These are phyloP conservation scores for Canavalia gladiata DNA, from an alignment of 306 rosid species.

Conservation along the genomic window DNA sequence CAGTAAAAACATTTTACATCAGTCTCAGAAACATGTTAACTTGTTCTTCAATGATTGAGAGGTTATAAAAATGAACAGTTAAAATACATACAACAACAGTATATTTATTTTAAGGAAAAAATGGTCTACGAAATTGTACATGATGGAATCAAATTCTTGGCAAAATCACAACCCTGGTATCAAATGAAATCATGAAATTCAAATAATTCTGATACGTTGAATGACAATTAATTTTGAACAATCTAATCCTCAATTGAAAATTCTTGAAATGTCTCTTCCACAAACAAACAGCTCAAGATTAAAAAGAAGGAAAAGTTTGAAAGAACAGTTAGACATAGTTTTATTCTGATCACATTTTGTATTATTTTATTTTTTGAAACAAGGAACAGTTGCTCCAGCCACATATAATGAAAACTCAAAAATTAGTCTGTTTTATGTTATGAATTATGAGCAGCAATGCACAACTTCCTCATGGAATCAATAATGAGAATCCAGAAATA, in stretches of 20 bases:
- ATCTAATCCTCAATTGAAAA: not conserved
- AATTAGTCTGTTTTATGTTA: too few relatives aligned
- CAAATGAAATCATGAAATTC: constrained; percentile 1
- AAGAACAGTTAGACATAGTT: not conserved
- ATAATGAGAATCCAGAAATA: too few relatives aligned
- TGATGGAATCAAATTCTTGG: not conserved
- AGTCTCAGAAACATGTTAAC: constrained; percentile 9
- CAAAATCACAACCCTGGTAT: not conserved
- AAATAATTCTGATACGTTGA: not conserved
- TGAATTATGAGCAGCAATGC: too few relatives aligned
- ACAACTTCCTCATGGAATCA: too few relatives aligned
- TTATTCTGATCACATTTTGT: too few relatives aligned
- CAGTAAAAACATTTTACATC: constrained; percentile 4
- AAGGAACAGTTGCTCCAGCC: too few relatives aligned
- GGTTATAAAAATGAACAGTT: not conserved
- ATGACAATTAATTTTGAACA: not conserved
- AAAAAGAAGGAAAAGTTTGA: not conserved
- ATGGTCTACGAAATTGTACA: constrained; percentile 16
- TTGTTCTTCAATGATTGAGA: not conserved
- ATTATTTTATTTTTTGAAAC: too few relatives aligned
- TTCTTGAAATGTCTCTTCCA: not conserved
- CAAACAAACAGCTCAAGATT: too few relatives aligned
- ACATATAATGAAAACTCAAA: too few relatives aligned
- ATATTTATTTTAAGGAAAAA: not conserved
- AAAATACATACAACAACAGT: constrained; percentile 14